Base-by-base conservation (phyloP, 2,329 filamentous ascomycete genomes). In the Sporothrix pallida region DNA sequence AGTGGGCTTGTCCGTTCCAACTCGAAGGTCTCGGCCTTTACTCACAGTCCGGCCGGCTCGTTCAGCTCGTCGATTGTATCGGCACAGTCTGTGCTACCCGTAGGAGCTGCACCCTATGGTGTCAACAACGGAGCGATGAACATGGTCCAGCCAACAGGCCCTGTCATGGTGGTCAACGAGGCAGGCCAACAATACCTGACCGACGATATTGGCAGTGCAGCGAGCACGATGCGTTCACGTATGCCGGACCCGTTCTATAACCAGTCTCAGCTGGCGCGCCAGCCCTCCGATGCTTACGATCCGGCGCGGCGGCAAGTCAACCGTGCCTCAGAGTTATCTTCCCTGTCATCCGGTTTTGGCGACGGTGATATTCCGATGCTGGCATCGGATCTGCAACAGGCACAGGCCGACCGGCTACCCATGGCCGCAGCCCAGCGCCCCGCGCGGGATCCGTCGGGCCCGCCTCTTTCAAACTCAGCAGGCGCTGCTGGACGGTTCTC, bases 291-390 rank as follows among this genome's bases (percentile, higher is more conserved):
- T 15, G 81, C 80, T 2, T 83, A 83, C 74, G 79, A 82, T 23
- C 79, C 81, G 15, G 70, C 77, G 4, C 79, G 78, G 44, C 79
- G 81, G 48, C 80, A 81, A 73, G 80, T 80, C 2, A 83, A 84
- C 46, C 83, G 84, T 8, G 78, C 81, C 3, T 89, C 86, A 74
- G 85, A 86, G 67, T 77, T 89, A 46, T 90, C 89, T 0, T 91
- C 89, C 0, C 82, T 91, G 3, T 91, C 89, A 0, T 91, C 89
- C 0, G 89, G 89, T 7, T 91, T 91, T 75, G 89, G 89, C 20
- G 89, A 91, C 77, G 87, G 86, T 31, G 87, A 90, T 62, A 88
- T 90, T 42, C 44, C 72, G 60, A 17, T 73, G 70, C 84, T 88
- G 46, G 79, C 83, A 83, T 6, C 81, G 80, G 42, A 52, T 44